Conservation (phyloP, 2,329 filamentous ascomycete genomes). For the Penicillium nordicum region DNA sequence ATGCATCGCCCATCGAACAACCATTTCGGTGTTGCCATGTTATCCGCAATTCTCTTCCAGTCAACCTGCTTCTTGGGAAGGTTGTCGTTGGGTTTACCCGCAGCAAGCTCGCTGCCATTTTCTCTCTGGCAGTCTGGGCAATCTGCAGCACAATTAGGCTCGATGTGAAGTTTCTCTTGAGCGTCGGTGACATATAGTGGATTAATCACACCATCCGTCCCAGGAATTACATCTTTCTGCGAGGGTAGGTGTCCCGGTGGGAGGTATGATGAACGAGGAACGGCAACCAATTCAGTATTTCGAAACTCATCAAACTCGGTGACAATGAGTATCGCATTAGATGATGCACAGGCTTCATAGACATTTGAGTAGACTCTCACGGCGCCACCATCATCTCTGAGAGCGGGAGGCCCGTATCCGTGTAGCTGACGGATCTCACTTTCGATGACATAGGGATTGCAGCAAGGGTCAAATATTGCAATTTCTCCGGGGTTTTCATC, state of each 20-base stretch:
- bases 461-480: slow-evolving; percentile 17
- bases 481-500: slow-evolving; percentile 17
- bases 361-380: slow-evolving; percentile 16
- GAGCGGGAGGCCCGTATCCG: slow-evolving; percentile 8
- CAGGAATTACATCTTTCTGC: background rate
- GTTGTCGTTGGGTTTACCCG: background rate
- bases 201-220: background rate
- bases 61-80: slow-evolving; percentile 13
- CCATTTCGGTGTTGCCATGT: slow-evolving; percentile 16
- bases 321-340: slow-evolving; percentile 16
- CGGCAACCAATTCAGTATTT: background rate
- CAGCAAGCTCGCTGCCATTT: background rate
- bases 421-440: slow-evolving; percentile 12
- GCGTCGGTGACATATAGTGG: too few relatives aligned
- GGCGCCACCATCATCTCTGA: slow-evolving; percentile 17
- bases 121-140: slow-evolving; percentile 17
- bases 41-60: slow-evolving; percentile 10
- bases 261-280: background rate
- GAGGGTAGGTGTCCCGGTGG: background rate
- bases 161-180: background rate
- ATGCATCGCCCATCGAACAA: slow-evolving; percentile 18
- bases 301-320: slow-evolving; percentile 20
- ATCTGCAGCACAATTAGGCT: slow-evolving; percentile 14
- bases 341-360: slow-evolving; percentile 13
- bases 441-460: slow-evolving; percentile 8